phyloP scores from a whole-genome alignment of 2,329 filamentous ascomycete species.

The Stromatinia cepivora region DNA sequence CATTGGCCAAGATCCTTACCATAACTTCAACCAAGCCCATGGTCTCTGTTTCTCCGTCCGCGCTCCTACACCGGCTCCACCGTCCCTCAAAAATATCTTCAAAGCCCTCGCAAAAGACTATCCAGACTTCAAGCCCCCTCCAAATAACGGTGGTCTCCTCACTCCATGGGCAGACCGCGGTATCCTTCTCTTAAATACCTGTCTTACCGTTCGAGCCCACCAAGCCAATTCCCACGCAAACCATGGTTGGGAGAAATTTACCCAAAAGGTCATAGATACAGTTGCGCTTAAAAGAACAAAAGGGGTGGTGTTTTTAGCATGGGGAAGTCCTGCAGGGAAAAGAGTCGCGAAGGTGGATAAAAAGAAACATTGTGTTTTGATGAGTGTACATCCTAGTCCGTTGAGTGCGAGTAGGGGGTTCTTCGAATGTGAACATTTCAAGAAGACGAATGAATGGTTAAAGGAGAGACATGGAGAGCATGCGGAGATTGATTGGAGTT shows the following conservation, averaged over 20 bases:
- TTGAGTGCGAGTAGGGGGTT: conserved; percentile 81
- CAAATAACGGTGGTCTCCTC: conserved; percentile 77
- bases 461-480: conserved; percentile 73
- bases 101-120: conserved; percentile 85
- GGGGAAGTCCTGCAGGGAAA: conserved; percentile 83
- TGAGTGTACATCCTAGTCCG: conserved; percentile 91
- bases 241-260: conserved; percentile 91
- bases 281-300: conserved; percentile 73
- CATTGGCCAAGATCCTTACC: conserved; percentile 94
- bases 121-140: conserved; percentile 71
- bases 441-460: conserved; percentile 82
- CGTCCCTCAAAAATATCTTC: conserved; percentile 93
- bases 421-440: conserved; percentile 81
- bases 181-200: conserved; percentile 91
- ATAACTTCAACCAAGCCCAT: conserved; percentile 93
- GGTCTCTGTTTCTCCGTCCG: conserved; percentile 94
- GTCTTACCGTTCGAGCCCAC: conserved; percentile 87
- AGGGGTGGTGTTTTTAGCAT: conserved; percentile 93
- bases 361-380: conserved; percentile 76
- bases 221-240: conserved; percentile 83
- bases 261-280: conserved; percentile 85
- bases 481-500: conserved; percentile 81
- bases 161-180: conserved; percentile 94
- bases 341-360: conserved; percentile 72
- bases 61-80: conserved; percentile 82